Percentiles rank a stretch among this genome's conserved stretches.
Evolutionary conservation across 2,329 filamentous ascomycete species (phyloP).

Genomic region (Colletotrichum siamense): DNA sequence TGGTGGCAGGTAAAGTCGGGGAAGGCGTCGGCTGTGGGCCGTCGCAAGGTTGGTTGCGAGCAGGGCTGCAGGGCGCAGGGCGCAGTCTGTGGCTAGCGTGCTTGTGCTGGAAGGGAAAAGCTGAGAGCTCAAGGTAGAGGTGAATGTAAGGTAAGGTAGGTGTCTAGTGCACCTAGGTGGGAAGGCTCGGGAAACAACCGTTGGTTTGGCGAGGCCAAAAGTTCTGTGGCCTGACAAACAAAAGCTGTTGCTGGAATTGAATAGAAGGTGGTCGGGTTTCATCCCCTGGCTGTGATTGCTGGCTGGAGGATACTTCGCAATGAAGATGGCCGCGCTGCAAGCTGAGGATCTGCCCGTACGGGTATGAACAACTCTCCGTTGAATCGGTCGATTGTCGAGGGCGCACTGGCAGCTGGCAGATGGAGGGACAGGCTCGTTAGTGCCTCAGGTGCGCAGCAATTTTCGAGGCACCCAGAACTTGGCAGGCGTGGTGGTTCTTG

Average conservation of each 20-base stretch:
- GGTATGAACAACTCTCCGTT: background rate
- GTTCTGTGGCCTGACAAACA: background rate
- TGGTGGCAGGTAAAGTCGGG: background rate
- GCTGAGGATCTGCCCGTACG: background rate
- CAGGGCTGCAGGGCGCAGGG: constrained; percentile 4
- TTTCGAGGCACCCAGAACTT: background rate
- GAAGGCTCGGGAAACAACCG: background rate
- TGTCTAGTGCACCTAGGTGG: background rate
- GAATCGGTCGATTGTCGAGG: background rate
- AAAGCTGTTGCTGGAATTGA: background rate
- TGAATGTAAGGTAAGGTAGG: background rate
- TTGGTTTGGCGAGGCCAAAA: background rate
- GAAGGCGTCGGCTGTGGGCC: background rate
- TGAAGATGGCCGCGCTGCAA: background rate
- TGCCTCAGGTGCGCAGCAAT: background rate
- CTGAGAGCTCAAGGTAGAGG: background rate
- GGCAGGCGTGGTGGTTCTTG: background rate
- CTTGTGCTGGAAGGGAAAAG: background rate
- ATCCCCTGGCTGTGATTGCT: background rate
- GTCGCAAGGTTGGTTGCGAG: constrained; percentile 1
- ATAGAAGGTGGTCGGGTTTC: background rate
- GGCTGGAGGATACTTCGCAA: background rate
- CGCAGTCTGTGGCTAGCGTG: background rate
- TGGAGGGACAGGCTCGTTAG: background rate
- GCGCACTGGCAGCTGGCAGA: background rate